A percentile compares a stretch with the other conserved stretches of the same genome.
Evolutionary conservation across 2,329 filamentous ascomycete genomes (phyloP).

Genomic region (Fragosphaeria purpurea): DNA sequence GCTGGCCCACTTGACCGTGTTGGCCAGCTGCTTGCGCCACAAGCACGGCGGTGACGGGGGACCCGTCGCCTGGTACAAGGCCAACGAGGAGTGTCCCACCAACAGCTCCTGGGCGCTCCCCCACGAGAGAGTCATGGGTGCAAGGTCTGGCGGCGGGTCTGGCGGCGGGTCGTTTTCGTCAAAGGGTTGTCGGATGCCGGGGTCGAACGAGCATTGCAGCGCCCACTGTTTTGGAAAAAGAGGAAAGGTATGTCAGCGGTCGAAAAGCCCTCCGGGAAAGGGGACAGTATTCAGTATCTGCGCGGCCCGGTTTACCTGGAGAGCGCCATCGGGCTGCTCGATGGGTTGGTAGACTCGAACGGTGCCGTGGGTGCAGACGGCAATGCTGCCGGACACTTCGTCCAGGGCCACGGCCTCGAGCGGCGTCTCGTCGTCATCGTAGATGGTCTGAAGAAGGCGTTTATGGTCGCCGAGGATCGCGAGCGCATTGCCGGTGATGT

Average conservation of each 20-base stretch:
- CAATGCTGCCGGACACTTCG: conserved; percentile 75
- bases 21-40: conserved; percentile 70
- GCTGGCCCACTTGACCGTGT: conserved; percentile 59
- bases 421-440: conserved; percentile 60
- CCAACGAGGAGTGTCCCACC: conserved; percentile 59
- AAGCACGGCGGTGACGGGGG: conserved; percentile 39
- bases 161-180: conserved; percentile 27
- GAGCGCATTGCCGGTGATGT: conserved; percentile 82
- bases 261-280: too few relatives aligned
- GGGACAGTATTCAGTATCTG: too few relatives aligned
- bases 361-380: conserved; percentile 54
- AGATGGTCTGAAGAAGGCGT: conserved; percentile 78
- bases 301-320: conserved; percentile 49
- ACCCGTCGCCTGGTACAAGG: conserved; percentile 49
- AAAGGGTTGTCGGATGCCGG: conserved; percentile 9
- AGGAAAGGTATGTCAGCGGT: neutral
- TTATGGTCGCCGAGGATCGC: conserved; percentile 69
- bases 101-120: conserved; percentile 77
- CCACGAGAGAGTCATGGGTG: conserved; percentile 60
- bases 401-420: conserved; percentile 74
- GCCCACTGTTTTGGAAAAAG: conserved; percentile 41
- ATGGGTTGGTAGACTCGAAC: conserved; percentile 74
- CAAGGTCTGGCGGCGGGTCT: too few relatives aligned
- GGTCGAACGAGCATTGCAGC: conserved; percentile 40
- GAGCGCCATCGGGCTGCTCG: conserved; percentile 55